phyloP scores from a whole-genome alignment of 1,284 basidiomycete species.

The Trichosporon ovoides region DNA sequence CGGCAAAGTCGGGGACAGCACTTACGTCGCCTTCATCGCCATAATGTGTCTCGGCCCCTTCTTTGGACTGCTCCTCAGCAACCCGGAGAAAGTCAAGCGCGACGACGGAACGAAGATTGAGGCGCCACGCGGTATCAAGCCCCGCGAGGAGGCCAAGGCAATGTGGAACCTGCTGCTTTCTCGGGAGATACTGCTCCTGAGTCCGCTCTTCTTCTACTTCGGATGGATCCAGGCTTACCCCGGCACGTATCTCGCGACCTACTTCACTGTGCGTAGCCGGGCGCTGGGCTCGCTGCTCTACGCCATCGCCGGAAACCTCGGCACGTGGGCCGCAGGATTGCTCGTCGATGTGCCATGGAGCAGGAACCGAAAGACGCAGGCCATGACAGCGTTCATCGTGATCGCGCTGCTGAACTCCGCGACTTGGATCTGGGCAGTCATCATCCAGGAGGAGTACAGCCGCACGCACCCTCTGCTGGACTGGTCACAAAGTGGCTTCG shows the following conservation, averaged over 20 bases:
- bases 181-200: slow-evolving; percentile 19
- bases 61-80: slow-evolving; percentile 22
- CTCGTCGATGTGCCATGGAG: slow-evolving; percentile 13
- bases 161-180: slow-evolving; percentile 15
- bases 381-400: slow-evolving; percentile 4
- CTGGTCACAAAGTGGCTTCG: slow-evolving; percentile 10
- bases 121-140: slow-evolving; percentile 16
- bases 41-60: slow-evolving; percentile 28
- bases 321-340: slow-evolving; percentile 11
- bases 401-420: slow-evolving; percentile 1
- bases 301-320: slow-evolving; percentile 5
- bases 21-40: slow-evolving; percentile 35
- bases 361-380: slow-evolving; percentile 4
- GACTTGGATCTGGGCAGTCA: slow-evolving; percentile 16
- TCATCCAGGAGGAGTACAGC: slow-evolving; percentile 14
- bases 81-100: slow-evolving; percentile 28
- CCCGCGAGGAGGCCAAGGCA: slow-evolving; percentile 21
- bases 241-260: slow-evolving; percentile 32
- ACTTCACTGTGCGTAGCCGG: slow-evolving; percentile 34
- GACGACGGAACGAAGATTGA: slow-evolving; percentile 29
- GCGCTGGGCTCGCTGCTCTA: slow-evolving; percentile 24
- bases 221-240: slow-evolving; percentile 21
- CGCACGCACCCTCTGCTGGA: slow-evolving; percentile 12
- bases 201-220: slow-evolving; percentile 28
- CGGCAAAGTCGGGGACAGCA: slow-evolving; percentile 25